Percentiles rank a stretch among this genome's conserved stretches.
Conservation (phyloP, 176 grass and related monocot species). For the Miscanthus lutarioriparius region DNA sequence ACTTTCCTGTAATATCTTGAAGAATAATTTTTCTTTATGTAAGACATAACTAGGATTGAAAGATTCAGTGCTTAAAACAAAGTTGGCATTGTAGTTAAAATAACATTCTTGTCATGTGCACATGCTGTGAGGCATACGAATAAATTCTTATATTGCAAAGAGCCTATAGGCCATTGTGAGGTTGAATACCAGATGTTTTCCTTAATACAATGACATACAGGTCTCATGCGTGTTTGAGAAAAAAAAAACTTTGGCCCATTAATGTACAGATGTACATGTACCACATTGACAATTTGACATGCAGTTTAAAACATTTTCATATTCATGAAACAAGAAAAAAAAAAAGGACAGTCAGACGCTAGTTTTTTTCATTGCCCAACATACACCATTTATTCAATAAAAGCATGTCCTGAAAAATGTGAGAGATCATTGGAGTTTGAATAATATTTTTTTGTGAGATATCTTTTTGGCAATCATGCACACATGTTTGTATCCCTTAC, state of each 20-base stretch:
- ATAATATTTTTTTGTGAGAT: not conserved
- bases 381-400: not conserved
- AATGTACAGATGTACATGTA: not conserved
- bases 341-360: not conserved
- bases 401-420: not conserved
- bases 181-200: not conserved
- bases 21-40: not conserved
- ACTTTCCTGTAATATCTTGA: conserved; percentile 10
- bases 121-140: not conserved
- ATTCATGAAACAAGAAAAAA: not conserved
- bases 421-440: not conserved
- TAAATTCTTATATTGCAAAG: not conserved
- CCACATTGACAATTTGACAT: not conserved
- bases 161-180: not conserved
- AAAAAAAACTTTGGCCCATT: not conserved
- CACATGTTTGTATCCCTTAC: not conserved
- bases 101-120: conserved; percentile 3
- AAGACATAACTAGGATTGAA: not conserved
- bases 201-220: not conserved
- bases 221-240: not conserved
- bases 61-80: not conserved
- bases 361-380: not conserved
- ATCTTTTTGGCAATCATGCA: conserved; percentile 1
- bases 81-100: not conserved
- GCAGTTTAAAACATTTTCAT: not conserved